These are phyloP conservation scores for Alternaria dauci DNA, from an alignment of 2,329 filamentous ascomycete species.

Conservation along the genomic window DNA sequence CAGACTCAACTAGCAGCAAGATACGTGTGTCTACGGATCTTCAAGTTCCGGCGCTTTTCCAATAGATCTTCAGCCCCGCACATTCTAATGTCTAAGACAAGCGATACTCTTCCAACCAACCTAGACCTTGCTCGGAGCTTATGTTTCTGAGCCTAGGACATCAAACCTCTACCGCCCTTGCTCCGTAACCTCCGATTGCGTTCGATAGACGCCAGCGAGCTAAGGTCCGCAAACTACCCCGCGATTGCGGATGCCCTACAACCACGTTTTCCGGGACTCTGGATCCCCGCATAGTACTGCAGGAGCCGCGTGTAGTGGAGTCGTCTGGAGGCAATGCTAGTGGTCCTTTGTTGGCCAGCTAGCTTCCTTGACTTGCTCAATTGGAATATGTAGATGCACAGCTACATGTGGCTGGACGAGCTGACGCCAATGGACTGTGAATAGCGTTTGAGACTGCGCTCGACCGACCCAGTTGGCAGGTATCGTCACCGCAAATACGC, in stretches of 20 bases:
- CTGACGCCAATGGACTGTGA: constrained; percentile 15
- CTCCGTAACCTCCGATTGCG: constrained; percentile 9
- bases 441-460: constrained; percentile 28
- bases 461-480: constrained; percentile 31
- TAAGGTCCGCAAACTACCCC: constrained; percentile 20
- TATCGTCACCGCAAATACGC: constrained; percentile 20
- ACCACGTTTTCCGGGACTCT: constrained; percentile 20
- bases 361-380: constrained; percentile 1
- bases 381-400: constrained; percentile 11
- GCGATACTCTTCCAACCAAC: neutral
- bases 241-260: constrained; percentile 27
- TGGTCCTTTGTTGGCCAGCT: constrained; percentile 15
- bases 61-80: constrained; percentile 1
- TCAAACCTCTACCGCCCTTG: neutral
- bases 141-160: neutral
- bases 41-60: neutral
- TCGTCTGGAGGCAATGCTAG: constrained; percentile 4
- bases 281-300: constrained; percentile 30
- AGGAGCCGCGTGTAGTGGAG: constrained; percentile 34
- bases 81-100: neutral
- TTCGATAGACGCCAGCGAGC: neutral
- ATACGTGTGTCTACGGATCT: neutral
- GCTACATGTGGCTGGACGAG: constrained; percentile 19
- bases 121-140: neutral
- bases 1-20: neutral